Conservation (phyloP, 257 asterid genomes). For the Cynanchum wilfordii region DNA sequence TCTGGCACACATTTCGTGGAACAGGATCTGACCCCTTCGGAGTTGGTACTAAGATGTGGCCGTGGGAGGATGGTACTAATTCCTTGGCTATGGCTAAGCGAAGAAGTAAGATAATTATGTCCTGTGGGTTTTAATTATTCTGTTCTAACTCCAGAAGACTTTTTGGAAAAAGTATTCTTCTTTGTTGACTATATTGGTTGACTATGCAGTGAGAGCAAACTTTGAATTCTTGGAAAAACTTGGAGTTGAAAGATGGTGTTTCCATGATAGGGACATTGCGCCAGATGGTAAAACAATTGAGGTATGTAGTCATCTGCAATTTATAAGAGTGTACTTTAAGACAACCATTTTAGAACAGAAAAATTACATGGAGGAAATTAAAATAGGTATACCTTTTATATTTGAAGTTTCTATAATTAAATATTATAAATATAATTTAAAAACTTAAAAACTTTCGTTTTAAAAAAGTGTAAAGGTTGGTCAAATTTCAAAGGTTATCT, state of each 20-base stretch:
- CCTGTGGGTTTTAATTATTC: neutral
- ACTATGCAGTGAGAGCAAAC: slow-evolving; percentile 83
- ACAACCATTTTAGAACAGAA: no score
- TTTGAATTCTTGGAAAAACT: slow-evolving; percentile 90
- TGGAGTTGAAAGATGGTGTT: slow-evolving; percentile 91
- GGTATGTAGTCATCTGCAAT: slow-evolving; percentile 31
- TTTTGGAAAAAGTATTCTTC: neutral
- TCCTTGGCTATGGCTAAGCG: slow-evolving; percentile 92
- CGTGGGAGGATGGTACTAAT: slow-evolving; percentile 99
- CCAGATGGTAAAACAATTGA: slow-evolving; percentile 90
- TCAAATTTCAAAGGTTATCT: no score
- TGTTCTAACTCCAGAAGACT: neutral
- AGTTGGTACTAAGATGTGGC: slow-evolving; percentile 94
- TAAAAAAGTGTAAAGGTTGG: no score
- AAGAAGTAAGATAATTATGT: slow-evolving; percentile 50
- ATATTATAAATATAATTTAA: no score
- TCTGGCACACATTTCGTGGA: slow-evolving; percentile 99
- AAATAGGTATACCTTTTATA: no score
- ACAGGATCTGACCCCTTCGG: slow-evolving; percentile 94
- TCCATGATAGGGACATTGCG: slow-evolving; percentile 93
- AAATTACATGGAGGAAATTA: no score
- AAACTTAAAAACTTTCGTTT: no score
- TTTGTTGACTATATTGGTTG: slow-evolving; percentile 15
- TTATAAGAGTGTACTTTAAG: neutral
- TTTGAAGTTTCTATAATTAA: no score